Conservation (phyloP, 2,329 filamentous ascomycete genomes). For the Elsinoe arachidis region DNA sequence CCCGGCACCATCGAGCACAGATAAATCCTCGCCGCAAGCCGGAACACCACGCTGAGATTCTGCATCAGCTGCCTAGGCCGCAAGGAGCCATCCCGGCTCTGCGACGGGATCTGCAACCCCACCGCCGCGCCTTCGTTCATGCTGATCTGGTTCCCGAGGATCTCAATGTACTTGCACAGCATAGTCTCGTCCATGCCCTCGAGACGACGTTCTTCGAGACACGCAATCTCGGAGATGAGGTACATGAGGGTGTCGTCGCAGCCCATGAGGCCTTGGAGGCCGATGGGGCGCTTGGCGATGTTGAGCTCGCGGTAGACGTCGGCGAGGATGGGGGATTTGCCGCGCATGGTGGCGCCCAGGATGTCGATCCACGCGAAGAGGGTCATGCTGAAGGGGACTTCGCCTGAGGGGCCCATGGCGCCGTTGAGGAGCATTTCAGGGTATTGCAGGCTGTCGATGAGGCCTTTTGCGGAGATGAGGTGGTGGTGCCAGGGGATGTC, state of each 20-base stretch:
- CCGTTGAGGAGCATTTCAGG: slow-evolving; percentile 49
- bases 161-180: slow-evolving; percentile 80
- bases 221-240: slow-evolving; percentile 93
- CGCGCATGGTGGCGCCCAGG: slow-evolving; percentile 84
- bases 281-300: slow-evolving; percentile 55
- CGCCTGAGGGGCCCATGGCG: slow-evolving; percentile 38
- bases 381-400: slow-evolving; percentile 90
- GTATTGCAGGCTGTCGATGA: slow-evolving; percentile 78
- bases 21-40: slow-evolving; percentile 86
- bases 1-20: slow-evolving; percentile 92
- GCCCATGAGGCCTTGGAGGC: slow-evolving; percentile 88
- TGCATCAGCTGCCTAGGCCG: slow-evolving; percentile 73
- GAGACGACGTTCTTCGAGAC: slow-evolving; percentile 78
- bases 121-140: slow-evolving; percentile 58
- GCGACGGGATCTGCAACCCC: slow-evolving; percentile 30
- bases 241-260: slow-evolving; percentile 98
- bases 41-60: slow-evolving; percentile 87
- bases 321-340: slow-evolving; percentile 75
- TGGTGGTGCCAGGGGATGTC: slow-evolving; percentile 97
- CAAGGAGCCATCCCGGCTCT: slow-evolving; percentile 58
- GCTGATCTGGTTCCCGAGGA: slow-evolving; percentile 79
- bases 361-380: slow-evolving; percentile 95
- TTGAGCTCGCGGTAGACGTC: slow-evolving; percentile 96
- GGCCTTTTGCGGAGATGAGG: slow-evolving; percentile 79
- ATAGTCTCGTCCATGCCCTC: slow-evolving; percentile 76